These are phyloP conservation scores for Corymbia maculata DNA, from an alignment of 345 rosid genomes.

Conservation along the genomic window DNA sequence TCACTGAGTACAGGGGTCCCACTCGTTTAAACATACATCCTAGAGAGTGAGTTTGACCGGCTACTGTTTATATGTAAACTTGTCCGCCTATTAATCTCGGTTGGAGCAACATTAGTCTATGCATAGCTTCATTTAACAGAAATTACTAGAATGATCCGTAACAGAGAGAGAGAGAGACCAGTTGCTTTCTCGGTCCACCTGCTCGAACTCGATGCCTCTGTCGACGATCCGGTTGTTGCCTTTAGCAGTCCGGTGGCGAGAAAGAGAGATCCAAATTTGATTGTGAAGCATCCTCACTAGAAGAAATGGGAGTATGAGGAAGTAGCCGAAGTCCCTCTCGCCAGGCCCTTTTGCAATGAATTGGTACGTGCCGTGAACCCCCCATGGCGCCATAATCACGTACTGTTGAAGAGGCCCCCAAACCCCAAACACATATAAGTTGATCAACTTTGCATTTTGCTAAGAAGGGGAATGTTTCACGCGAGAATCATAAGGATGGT, in stretches of 20 bases:
- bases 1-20: background rate
- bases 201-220: constrained; percentile 52
- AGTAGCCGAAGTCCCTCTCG: constrained; percentile 20
- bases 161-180: constrained; percentile 12
- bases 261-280: constrained; percentile 36
- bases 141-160: background rate
- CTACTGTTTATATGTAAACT: background rate
- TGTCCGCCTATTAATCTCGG: background rate
- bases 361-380: constrained; percentile 25
- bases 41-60: background rate
- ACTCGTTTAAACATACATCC: background rate
- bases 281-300: constrained; percentile 40
- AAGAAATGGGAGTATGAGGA: constrained; percentile 14
- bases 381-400: constrained; percentile 40
- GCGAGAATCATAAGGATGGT: background rate
- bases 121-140: background rate
- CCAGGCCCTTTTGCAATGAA: background rate
- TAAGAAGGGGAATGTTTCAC: background rate
- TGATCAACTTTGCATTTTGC: background rate
- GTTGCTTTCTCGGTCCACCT: constrained; percentile 49
- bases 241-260: constrained; percentile 37
- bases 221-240: constrained; percentile 40
- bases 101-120: background rate
- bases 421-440: background rate
- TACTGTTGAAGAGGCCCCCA: constrained; percentile 9